Conservation (phyloP, 805 yeast genomes). For the Suhomyces xylopsoci region DNA sequence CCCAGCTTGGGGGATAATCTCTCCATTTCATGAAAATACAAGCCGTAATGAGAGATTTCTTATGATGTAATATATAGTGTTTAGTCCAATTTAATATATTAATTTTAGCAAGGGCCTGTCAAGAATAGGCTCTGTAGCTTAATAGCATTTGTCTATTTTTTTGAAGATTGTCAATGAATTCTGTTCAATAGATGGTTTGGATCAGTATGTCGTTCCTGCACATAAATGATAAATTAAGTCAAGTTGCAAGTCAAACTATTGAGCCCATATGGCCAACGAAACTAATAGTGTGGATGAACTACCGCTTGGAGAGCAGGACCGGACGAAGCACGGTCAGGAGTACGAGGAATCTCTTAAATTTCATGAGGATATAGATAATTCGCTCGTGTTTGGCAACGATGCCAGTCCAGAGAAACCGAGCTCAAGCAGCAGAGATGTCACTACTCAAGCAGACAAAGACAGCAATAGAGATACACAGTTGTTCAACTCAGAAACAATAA, state of each 20-base stretch:
- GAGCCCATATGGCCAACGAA: not conserved
- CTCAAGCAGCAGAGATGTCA: not conserved
- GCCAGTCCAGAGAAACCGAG: not conserved
- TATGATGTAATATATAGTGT: not conserved
- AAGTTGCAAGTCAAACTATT: not conserved
- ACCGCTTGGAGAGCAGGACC: not conserved
- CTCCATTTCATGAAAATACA: not conserved
- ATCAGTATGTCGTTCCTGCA: not conserved
- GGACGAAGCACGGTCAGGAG: not conserved
- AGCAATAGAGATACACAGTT: not conserved
- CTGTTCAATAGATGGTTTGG: no score
- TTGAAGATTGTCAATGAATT: not conserved
- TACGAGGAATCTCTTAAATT: not conserved
- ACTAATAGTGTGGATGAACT: not conserved
- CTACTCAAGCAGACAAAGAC: not conserved
- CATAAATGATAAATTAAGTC: not conserved
- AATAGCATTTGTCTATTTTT: no score
- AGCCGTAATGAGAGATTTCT: not conserved
- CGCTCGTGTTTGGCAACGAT: constrained; percentile 30
- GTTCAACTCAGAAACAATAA: not conserved
- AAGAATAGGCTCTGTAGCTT: no score
- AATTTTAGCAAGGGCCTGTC: no score
- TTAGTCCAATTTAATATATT: no score
- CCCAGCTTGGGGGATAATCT: constrained; percentile 2
- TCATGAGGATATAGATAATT: constrained; percentile 19